Conservation (phyloP, 352 stramenopile genomes). For the Phytophthora boehmeriae region DNA sequence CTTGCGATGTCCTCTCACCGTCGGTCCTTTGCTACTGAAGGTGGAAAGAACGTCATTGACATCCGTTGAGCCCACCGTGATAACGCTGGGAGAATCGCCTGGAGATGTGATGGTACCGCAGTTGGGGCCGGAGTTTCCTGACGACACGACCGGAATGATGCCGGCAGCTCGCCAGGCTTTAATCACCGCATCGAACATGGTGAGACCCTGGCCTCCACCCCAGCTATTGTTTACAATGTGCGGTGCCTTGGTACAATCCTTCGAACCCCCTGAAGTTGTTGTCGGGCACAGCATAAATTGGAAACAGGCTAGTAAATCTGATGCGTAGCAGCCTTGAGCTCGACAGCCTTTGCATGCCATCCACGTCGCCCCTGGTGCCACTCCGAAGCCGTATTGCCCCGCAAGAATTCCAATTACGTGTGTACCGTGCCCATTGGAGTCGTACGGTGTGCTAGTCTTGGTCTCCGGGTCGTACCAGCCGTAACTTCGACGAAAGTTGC, state of each 20-base stretch:
- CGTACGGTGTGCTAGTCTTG: constrained; percentile 39
- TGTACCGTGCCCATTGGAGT: constrained; percentile 60
- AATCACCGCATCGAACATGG: constrained; percentile 51
- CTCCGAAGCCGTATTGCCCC: constrained; percentile 52
- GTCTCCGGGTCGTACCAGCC: constrained; percentile 67
- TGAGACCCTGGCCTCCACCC: constrained; percentile 53
- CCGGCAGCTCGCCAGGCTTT: constrained; percentile 48
- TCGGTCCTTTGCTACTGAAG: constrained; percentile 64
- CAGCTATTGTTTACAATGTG: constrained; percentile 77
- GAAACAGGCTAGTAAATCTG: constrained; percentile 57
- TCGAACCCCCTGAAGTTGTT: constrained; percentile 32
- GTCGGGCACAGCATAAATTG: constrained; percentile 79
- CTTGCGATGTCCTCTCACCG: constrained; percentile 48
- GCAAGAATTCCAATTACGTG: constrained; percentile 56
- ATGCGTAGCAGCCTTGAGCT: constrained; percentile 41
- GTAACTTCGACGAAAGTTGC: constrained; percentile 49
- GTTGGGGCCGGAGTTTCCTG: constrained; percentile 56
- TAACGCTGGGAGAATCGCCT: constrained; percentile 59
- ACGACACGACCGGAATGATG: constrained; percentile 66
- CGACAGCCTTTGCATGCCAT: constrained; percentile 64
- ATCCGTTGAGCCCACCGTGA: constrained; percentile 67
- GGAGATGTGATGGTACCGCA: constrained; percentile 59
- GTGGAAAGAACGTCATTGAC: constrained; percentile 42
- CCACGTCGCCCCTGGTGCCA: constrained; percentile 59
- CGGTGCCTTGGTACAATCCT: constrained; percentile 61